Conservation (phyloP, 495 filamentous ascomycete species). For the Tuber umbilicatum region DNA sequence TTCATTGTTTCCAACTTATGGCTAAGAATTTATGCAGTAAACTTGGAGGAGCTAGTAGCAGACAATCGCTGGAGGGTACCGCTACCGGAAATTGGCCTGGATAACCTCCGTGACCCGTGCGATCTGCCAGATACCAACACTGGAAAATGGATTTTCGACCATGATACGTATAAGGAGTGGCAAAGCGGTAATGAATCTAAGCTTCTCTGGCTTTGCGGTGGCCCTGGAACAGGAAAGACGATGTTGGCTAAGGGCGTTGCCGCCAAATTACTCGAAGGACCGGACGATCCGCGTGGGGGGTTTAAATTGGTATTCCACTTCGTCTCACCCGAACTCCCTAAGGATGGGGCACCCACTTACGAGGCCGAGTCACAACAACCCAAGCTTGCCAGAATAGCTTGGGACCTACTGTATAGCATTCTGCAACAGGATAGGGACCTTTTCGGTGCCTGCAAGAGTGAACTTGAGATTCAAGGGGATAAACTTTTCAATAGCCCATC, state of each 20-base stretch:
- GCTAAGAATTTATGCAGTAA: not conserved
- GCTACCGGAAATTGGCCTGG: not conserved
- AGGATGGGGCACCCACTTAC: not conserved
- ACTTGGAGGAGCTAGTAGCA: not conserved
- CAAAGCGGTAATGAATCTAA: not conserved
- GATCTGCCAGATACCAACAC: not conserved
- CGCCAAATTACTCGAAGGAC: not conserved
- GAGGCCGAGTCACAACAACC: not conserved
- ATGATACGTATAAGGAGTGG: not conserved
- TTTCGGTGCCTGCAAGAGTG: not conserved
- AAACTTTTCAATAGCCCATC: not conserved
- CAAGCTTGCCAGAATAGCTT: not conserved
- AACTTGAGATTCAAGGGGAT: not conserved
- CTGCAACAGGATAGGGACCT: not conserved
- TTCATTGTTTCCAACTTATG: not conserved
- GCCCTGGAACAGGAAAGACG: not conserved
- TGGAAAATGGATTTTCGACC: not conserved
- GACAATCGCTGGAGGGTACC: not conserved
- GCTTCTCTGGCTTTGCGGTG: not conserved
- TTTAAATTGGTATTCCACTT: not conserved
- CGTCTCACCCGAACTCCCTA: not conserved
- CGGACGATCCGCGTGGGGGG: rapidly evolving
- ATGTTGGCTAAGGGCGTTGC: not conserved
- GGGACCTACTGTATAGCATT: not conserved
- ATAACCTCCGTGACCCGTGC: not conserved